These are phyloP conservation scores for Bisporella sp. DNA, from an alignment of 2,329 filamentous ascomycete species.

Conservation along the genomic window DNA sequence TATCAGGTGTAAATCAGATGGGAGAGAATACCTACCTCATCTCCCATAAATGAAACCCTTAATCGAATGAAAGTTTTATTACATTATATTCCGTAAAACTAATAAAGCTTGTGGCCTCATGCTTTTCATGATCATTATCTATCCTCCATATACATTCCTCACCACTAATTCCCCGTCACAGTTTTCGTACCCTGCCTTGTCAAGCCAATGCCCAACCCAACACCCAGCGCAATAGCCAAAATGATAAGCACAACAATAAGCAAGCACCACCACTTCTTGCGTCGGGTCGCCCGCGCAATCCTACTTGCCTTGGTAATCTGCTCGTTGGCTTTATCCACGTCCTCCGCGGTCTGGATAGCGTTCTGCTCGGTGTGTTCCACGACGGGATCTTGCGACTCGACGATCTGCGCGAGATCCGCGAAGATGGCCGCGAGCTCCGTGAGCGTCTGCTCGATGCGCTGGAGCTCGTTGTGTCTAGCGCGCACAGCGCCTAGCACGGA, in stretches of 20 bases:
- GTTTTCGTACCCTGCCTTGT: background rate
- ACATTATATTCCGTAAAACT: no score
- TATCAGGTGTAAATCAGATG: no score
- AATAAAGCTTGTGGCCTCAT: no score
- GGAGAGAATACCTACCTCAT: no score
- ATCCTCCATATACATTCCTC: no score
- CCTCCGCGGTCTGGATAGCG: conserved; percentile 56
- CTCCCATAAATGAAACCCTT: no score
- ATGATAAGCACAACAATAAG: conserved; percentile 52
- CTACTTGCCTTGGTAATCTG: conserved; percentile 63
- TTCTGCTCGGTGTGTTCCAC: conserved; percentile 57
- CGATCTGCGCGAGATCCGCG: conserved; percentile 65
- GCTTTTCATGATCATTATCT: no score
- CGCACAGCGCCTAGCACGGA: conserved; percentile 72
- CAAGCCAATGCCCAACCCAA: conserved; percentile 33
- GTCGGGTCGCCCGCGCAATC: conserved; percentile 58
- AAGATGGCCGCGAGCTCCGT: conserved; percentile 64
- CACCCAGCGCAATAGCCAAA: conserved; percentile 47
- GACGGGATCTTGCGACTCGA: conserved; percentile 63
- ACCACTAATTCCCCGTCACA: background rate
- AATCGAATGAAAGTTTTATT: no score
- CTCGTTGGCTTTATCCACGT: conserved; percentile 62
- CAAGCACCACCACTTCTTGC: conserved; percentile 78
- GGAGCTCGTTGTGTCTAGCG: conserved; percentile 76
- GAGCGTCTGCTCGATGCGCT: conserved; percentile 72